A percentile compares a stretch with the other conserved stretches of the same genome.
These are phyloP conservation scores for Mallotus japonicus DNA, from an alignment of 441 rosid genomes.

Conservation along the genomic window DNA sequence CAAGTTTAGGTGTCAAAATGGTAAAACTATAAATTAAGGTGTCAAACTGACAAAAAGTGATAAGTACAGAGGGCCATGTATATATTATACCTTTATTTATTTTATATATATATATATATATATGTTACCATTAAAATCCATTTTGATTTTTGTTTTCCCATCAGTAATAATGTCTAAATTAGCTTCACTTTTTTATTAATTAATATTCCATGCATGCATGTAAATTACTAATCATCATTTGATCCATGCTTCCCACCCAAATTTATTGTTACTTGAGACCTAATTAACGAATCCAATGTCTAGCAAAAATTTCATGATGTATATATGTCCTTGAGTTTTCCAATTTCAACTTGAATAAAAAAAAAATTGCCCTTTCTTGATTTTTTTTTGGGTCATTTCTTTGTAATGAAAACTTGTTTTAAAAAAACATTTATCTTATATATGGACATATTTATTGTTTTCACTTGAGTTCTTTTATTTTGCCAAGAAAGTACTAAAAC, in stretches of 20 bases:
- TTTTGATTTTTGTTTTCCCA: too few species aligned
- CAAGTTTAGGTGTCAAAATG: too few species aligned
- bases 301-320: not conserved
- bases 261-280: conserved; percentile 3
- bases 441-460: not conserved
- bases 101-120: not conserved
- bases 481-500: too few species aligned
- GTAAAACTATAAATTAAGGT: too few species aligned
- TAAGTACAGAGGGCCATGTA: not conserved
- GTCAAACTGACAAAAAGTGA: too few species aligned
- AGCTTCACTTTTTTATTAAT: not conserved
- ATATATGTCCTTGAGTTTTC: not conserved
- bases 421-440: not conserved
- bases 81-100: not conserved
- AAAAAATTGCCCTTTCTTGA: too few species aligned
- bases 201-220: not conserved
- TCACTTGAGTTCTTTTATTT: not conserved
- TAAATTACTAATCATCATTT: not conserved
- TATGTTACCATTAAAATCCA: too few species aligned
- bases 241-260: conserved; percentile 19
- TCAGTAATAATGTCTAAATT: too few species aligned
- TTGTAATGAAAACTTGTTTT: too few species aligned
- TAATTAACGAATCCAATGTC: conserved; percentile 8
- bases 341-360: too few species aligned
- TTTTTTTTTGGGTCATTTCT: too few species aligned